Percentiles rank a stretch among this genome's conserved stretches.
phyloP scores from a whole-genome alignment of 192 early-diverging fungal species.

The Neocallimastix lanati region DNA sequence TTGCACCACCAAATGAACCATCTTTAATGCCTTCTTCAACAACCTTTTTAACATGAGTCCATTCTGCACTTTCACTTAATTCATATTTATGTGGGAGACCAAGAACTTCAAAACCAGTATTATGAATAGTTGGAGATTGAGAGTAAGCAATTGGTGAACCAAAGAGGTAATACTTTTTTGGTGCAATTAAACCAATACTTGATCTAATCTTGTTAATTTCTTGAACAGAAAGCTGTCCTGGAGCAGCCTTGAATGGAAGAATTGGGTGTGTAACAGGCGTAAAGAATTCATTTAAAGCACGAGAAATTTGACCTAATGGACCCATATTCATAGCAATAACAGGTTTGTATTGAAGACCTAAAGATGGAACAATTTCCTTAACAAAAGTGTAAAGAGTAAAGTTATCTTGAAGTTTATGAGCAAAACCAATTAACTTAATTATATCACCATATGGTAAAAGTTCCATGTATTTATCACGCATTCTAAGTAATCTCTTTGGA shows the following conservation, averaged over 20 bases:
- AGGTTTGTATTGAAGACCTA: slow-evolving; percentile 23
- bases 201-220: slow-evolving; percentile 59
- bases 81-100: slow-evolving; percentile 71
- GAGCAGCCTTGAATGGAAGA: slow-evolving; percentile 65
- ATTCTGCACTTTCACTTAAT: slow-evolving; percentile 38
- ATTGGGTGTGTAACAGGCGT: slow-evolving; percentile 84
- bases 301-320: slow-evolving; percentile 65
- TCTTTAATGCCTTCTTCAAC: slow-evolving; percentile 9
- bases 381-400: slow-evolving; percentile 57
- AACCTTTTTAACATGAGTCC: slow-evolving; percentile 13
- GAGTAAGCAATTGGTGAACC: slow-evolving; percentile 81
- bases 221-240: slow-evolving; percentile 71
- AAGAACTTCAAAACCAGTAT: slow-evolving; percentile 66
- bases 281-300: slow-evolving; percentile 71
- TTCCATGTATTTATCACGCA: slow-evolving; percentile 4
- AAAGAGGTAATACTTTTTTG: slow-evolving; percentile 63
- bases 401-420: slow-evolving; percentile 62
- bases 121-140: slow-evolving; percentile 80
- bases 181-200: slow-evolving; percentile 43
- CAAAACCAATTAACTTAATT: slow-evolving; percentile 79
- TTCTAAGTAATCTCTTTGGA: not conserved
- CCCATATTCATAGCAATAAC: slow-evolving; percentile 95
- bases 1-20: slow-evolving; percentile 72
- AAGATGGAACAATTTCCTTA: slow-evolving; percentile 9
- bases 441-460: slow-evolving; percentile 48